Base-by-base conservation (phyloP, 176 grass and related monocot species). In the Lolium rigidum region DNA sequence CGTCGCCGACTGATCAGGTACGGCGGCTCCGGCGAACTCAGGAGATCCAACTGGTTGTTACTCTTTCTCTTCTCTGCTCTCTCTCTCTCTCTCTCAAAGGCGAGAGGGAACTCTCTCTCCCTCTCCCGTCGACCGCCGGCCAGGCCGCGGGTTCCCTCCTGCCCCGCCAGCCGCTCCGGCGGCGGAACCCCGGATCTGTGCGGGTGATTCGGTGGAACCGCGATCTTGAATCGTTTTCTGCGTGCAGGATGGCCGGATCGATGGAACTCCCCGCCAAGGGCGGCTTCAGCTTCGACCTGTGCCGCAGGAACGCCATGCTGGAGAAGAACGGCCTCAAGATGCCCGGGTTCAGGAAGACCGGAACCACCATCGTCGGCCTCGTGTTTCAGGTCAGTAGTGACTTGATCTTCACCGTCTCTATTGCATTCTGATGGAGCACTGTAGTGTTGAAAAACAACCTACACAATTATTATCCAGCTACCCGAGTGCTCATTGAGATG, bases 301-400 rank as follows among this genome's bases (percentile, higher is more conserved):
- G 92, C 87, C 67, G 85, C 41, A 89, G 97, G 67, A 99, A 96
- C 84, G 56, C 60, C 55, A 94, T 95, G 88, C 86, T 94, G 7
- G 64, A 79, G 70, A 90, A 94, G 77, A 94, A 82, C 26, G 97
- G 94, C 9, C 28, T 93, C 28, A 88, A 89, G 58, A 38, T 91
- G 47, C 97, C 94, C 21, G 76, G 67, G 4, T 96, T 96, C 78
- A 68, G 82, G 62, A 99, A 99, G 82, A 99, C 97, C 3, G 97
- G 97, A 7, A 99, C 97, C 6, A 99, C 97, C 63, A 99, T 99
- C 55, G 97, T 96, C 59, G 97, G 97, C 10, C 80, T 99, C 50
- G 90, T 99, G 7, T 99, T 93, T 83, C 79, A 88, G 92, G 97
- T 99, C 35, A 38, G 66, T 11, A 1, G 18, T 18, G 6, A 16